phyloP scores from a whole-genome alignment of 495 filamentous ascomycete genomes.

The Usnea hakonensis region DNA sequence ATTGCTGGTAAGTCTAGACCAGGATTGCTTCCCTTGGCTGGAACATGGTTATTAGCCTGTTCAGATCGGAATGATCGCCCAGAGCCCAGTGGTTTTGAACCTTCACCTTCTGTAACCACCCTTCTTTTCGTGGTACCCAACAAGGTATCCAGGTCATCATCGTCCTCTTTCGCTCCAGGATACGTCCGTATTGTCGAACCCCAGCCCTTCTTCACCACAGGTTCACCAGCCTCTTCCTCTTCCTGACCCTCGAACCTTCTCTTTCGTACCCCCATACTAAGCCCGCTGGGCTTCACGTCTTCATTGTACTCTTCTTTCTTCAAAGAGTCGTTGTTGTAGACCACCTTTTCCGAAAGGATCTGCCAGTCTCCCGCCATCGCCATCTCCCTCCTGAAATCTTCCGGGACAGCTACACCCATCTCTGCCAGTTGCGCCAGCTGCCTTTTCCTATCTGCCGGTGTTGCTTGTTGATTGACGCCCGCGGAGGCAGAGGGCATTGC shows the following conservation, averaged over 20 bases:
- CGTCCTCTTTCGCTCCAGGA: conserved; percentile 47
- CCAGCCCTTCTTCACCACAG: conserved; percentile 61
- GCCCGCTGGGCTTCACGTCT: conserved; percentile 30
- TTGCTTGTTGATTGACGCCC: conserved; percentile 32
- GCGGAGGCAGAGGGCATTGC: conserved; percentile 16
- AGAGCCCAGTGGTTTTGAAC: background rate
- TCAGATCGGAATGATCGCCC: background rate
- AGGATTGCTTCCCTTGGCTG: background rate
- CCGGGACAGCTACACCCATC: conserved; percentile 79
- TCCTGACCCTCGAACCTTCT: conserved; percentile 56
- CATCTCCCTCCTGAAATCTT: conserved; percentile 69
- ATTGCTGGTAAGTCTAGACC: conserved; percentile 12
- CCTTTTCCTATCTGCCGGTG: conserved; percentile 63
- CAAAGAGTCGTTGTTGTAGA: conserved; percentile 30
- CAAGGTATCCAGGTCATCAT: conserved; percentile 63
- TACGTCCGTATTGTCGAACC: conserved; percentile 61
- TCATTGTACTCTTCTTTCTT: conserved; percentile 37
- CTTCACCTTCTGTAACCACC: conserved; percentile 28
- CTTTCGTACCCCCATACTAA: conserved; percentile 53
- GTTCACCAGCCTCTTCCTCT: conserved; percentile 55
- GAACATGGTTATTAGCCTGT: background rate
- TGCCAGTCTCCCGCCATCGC: conserved; percentile 90
- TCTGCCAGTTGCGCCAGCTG: conserved; percentile 82
- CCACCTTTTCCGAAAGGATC: conserved; percentile 51
- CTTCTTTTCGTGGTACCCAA: conserved; percentile 38